Evolutionary conservation across 139 green algal genomes (phyloP), one percentile per base, ranked within the genome.

Genomic region (Coelastrella sp.): DNA sequence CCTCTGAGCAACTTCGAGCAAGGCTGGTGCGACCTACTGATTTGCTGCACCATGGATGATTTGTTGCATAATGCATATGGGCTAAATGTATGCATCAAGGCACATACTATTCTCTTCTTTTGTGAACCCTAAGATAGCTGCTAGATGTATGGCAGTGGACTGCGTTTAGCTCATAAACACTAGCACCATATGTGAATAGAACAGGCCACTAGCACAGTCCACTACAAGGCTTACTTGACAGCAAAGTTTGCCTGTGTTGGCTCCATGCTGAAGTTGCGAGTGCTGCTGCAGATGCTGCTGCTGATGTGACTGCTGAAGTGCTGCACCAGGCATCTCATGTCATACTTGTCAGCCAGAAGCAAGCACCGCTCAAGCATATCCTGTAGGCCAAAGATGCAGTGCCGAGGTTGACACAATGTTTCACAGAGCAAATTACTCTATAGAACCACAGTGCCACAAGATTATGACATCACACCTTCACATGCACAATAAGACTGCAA

Each of bases 291-390:
- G 57, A 15, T 66, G 57, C 57, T 66, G 57, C 57, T 30, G 57
- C 15, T 30, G 19, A 27, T 23, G 57, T 19, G n/a, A 19, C 57
- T 66, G 57, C 57, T 66, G 57, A 34, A 15, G 75, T 51, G 53
- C 75, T 83, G 48, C 75, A 83, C 2, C 32, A 83, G 32, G 15
- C 30, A 43, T 23, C n/a, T n/a, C 75, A 83, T 83, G 75, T 83
- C 35, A 35, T 71, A 83, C 51, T 83, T 83, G 51, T 83, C 75
- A 37, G 53, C 53, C 21, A 83, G 53, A 32, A 83, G 51, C 53
- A 83, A 35, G 30, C 51, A 51, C 21, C 75, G 27, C 75, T 83
- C 75, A 32, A 72, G 53, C 51, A 83, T 35, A 30, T 2, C 27
- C 75, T 83, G 75, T 15, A 50, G n/a, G n/a, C n/a, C n/a, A n/a